These are phyloP conservation scores for Epichloe uncinata DNA, from an alignment of 2,329 filamentous ascomycete species.

Conservation along the genomic window DNA sequence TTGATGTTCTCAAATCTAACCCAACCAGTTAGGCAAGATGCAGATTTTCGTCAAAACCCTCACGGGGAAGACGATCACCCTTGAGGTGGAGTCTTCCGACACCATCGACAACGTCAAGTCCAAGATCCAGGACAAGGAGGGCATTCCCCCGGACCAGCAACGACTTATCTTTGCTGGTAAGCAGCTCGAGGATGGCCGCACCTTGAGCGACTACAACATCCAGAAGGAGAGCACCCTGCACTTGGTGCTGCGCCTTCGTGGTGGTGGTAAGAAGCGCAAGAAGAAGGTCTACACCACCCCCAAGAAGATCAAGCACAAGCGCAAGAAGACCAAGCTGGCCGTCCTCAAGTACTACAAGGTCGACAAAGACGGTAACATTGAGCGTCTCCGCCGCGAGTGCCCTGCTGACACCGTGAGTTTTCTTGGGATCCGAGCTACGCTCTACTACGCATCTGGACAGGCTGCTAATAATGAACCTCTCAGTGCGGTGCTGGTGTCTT, in stretches of 20 bases:
- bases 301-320: conserved; percentile 99
- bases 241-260: conserved; percentile 93
- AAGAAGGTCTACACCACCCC: conserved; percentile 99
- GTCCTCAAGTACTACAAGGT: conserved; percentile 99
- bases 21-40: conserved; percentile 47
- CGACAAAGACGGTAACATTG: conserved; percentile 98
- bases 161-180: conserved; percentile 99
- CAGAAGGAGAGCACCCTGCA: conserved; percentile 99
- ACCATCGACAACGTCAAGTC: conserved; percentile 99
- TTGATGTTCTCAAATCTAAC: conserved; percentile 23
- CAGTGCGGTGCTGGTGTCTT: conserved; percentile 99
- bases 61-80: conserved; percentile 99
- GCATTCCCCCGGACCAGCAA: conserved; percentile 95
- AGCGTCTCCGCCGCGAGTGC: conserved; percentile 97
- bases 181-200: conserved; percentile 99
- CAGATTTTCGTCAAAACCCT: conserved; percentile 74
- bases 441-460: neutral
- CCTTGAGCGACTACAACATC: conserved; percentile 99
- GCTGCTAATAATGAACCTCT: neutral
- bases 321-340: conserved; percentile 99
- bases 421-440: neutral
- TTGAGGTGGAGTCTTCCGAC: conserved; percentile 99
- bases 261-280: conserved; percentile 99
- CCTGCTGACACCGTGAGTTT: conserved; percentile 69
- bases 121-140: conserved; percentile 98